Base-by-base conservation (phyloP, 305 asterid genomes). In the Fraxinus floribunda region DNA sequence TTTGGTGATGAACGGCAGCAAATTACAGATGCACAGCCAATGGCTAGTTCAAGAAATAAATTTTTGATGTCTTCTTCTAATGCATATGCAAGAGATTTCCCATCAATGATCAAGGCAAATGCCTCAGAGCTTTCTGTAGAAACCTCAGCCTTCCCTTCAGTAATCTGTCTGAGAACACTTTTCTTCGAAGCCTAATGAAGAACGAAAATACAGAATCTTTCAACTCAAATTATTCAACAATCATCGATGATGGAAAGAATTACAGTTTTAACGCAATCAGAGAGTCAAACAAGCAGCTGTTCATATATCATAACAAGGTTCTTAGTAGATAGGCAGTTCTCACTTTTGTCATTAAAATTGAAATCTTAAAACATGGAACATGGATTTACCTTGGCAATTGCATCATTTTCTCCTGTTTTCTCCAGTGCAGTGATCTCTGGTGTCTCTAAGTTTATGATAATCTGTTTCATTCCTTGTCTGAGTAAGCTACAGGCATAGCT, bases 1-100 rank as follows among this genome's bases (percentile, higher is more conserved):
- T 93, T 97, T 30, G 99, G 99, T 2, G 99, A 94, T 4, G 98
- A 93, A 13, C 99, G 98, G 70, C 99, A 97, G 89, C 99, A 97
- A 41, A 97, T 97, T 26, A 97, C 99, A 20, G 99, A 95, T 15
- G 98, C 98, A 84, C 99, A 97, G 55, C 85, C 73, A 30, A 93
- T 78, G 20, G 99, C 97, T 55, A 97, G 97, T 18, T 92, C 98
- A 75, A 95, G 91, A 88, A 97, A 93, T 78, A 84, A 77, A 16
- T 85, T 85, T 85, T 97, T 91, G 35, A 88, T 60, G 72, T 91
- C 92, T 35, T 92, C 94, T 0, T 88, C 94, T 29, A 97, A 83
- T 72, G 99, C 99, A 86, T 97, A 97, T 24, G 92, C 84, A 57
- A 97, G 98, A 72, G 98, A 93, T 86, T 94, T 97, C 75, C 99